Percentiles rank a stretch among this genome's conserved stretches.
Conservation (phyloP, 345 rosid species). For the Moricandia moricandioides region DNA sequence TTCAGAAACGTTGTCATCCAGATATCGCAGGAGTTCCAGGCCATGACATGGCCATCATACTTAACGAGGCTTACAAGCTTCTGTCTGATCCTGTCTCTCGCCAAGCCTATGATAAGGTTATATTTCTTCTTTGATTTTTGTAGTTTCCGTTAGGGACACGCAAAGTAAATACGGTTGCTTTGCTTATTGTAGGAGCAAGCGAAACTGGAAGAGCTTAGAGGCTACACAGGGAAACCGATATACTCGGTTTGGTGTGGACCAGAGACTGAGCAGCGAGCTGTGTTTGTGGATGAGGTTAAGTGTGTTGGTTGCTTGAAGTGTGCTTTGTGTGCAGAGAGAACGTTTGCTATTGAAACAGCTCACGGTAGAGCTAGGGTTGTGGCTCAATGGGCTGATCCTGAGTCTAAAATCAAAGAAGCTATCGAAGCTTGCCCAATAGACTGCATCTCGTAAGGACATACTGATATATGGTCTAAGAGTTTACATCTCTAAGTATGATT, state of each 20-base stretch:
- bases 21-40: conserved; percentile 77
- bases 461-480: neutral
- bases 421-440: conserved; percentile 81
- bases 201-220: conserved; percentile 61
- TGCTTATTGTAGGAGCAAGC: conserved; percentile 58
- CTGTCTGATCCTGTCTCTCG: conserved; percentile 71
- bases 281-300: conserved; percentile 87
- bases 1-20: conserved; percentile 86
- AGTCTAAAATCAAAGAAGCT: conserved; percentile 64
- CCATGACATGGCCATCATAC: conserved; percentile 88
- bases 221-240: conserved; percentile 72
- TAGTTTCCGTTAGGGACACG: neutral
- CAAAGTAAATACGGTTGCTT: neutral
- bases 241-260: conserved; percentile 81
- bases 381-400: conserved; percentile 95
- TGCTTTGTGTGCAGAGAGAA: conserved; percentile 72
- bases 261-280: conserved; percentile 71
- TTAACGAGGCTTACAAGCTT: conserved; percentile 70
- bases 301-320: conserved; percentile 93
- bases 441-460: conserved; percentile 68
- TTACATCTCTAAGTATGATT: neutral
- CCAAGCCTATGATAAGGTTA: conserved; percentile 74
- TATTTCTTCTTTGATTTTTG: conserved; percentile 3
- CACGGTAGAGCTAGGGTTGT: conserved; percentile 90
- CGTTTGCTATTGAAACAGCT: conserved; percentile 73